Percentiles rank a stretch among this genome's conserved stretches.
Conservation (phyloP, 108 stramenopile genomes). For the Pseudonitzschia delicatissima region DNA sequence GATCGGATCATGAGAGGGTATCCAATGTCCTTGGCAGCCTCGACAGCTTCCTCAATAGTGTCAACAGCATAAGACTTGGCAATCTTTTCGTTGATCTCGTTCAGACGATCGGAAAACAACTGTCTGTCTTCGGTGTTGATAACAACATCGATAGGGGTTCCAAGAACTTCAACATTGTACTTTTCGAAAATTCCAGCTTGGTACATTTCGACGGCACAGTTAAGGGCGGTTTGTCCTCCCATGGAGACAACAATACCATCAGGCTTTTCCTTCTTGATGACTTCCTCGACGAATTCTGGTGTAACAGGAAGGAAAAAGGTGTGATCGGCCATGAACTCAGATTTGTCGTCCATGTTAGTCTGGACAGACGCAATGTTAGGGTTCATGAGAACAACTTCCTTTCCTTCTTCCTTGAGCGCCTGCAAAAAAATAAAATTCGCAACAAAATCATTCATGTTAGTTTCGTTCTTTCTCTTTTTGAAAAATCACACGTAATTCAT, state of each 20-base stretch:
- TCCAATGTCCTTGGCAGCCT: constrained; percentile 88
- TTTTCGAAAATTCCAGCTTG: constrained; percentile 88
- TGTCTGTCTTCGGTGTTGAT: constrained; percentile 98
- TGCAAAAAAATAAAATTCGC: constrained; percentile 13
- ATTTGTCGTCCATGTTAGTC: constrained; percentile 94
- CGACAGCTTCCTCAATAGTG: constrained; percentile 81
- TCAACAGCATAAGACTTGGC: constrained; percentile 84
- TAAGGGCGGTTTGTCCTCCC: constrained; percentile 99
- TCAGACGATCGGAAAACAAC: constrained; percentile 88
- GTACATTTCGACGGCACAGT: constrained; percentile 94
- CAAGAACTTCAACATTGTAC: constrained; percentile 91
- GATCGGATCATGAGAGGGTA: constrained; percentile 97
- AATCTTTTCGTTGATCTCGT: constrained; percentile 96
- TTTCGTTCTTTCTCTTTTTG: not conserved
- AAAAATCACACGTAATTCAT: not conserved
- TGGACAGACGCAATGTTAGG: constrained; percentile 99
- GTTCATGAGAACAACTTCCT: constrained; percentile 98
- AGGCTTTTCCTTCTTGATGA: constrained; percentile 96
- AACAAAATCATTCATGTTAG: constrained; percentile 4
- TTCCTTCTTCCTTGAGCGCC: constrained; percentile 98
- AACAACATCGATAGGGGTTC: constrained; percentile 93
- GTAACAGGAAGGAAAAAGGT: constrained; percentile 98
- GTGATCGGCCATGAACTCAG: constrained; percentile 78
- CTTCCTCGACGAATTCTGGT: constrained; percentile 92
- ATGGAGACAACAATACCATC: constrained; percentile 96